Evolutionary conservation across 106 monocot species (phyloP), one percentile per base, ranked within the genome.

Genomic region (Triglochin maritima): DNA sequence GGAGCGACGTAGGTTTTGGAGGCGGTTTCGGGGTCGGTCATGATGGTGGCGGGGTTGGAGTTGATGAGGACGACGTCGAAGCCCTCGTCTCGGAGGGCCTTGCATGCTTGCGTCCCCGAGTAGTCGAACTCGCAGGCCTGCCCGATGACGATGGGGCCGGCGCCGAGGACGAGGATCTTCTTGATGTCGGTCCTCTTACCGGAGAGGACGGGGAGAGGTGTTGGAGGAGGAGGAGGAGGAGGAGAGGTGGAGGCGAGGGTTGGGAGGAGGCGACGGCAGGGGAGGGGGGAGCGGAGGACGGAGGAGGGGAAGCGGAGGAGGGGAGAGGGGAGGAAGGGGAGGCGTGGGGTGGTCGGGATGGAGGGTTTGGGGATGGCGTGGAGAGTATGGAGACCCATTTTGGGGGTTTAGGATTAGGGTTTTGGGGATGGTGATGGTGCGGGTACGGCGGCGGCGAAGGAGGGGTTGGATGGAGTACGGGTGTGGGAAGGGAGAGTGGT

Each of bases 121-220:
- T 96, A 96, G 67, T 96, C 96, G 70, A 96, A 96, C 77, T 96
- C 96, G 75, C 96, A 96, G 15, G 96, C 96, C 71, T 96, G 96
- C 14, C 96, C 91, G 56, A 96, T 96, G 53, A 96, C 88, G 65
- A 96, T 96, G 2, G 96, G 96, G 8, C 96, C 96, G 12, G 96
- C 96, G 17, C 96, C 96, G 5, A 96, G 82, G 70, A 96, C 84
- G 76, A 96, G 62, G 71, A 96, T 96, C 79, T 88, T 96, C 75
- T 86, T 91, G 53, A 96, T 84, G 77, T 91, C 96, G 16, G 91
- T 88, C 45, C 91, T 81, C 83, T 85, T 90, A 0, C 87, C 90
- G 1, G 50, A 44, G 58, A n/a, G 49, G n/a, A 12, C 60, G 52
- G 51, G 49, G 49, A 46, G 65, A 13, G 65, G 67, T 4, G 58